These are phyloP conservation scores for Beta macrorhiza DNA, from an alignment of 179 eudicot genomes.

Conservation along the genomic window DNA sequence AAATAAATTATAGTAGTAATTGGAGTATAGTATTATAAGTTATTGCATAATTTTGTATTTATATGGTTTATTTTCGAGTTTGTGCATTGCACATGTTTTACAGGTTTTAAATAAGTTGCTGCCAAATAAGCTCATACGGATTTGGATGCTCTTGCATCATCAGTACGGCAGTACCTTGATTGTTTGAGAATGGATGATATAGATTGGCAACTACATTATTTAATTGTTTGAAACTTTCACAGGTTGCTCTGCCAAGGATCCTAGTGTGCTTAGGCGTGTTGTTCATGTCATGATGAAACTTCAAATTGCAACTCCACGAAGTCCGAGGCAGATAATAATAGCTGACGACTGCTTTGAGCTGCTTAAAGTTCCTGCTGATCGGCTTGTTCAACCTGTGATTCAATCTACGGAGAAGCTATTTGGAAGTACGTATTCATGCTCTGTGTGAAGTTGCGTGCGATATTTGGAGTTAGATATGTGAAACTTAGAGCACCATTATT, in stretches of 20 bases:
- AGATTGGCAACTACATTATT: constrained; percentile 4
- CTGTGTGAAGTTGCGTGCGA: constrained; percentile 14
- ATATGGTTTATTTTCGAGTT: too few relatives aligned
- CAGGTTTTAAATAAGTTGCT: too few relatives aligned
- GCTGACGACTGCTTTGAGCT: constrained; percentile 95
- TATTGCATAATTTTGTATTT: too few relatives aligned
- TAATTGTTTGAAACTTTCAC: constrained; percentile 15
- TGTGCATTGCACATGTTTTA: too few relatives aligned
- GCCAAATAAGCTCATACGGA: too few relatives aligned
- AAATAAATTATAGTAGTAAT: too few relatives aligned
- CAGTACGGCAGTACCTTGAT: background rate
- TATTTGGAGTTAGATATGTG: background rate
- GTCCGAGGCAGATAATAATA: constrained; percentile 66
- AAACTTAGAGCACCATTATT: background rate
- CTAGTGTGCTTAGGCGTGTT: constrained; percentile 67
- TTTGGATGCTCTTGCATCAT: background rate
- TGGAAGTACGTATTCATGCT: constrained; percentile 67
- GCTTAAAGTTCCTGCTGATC: constrained; percentile 48
- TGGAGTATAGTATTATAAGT: too few relatives aligned
- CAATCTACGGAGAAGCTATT: constrained; percentile 69
- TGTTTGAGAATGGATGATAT: background rate
- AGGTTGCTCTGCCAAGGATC: constrained; percentile 95
- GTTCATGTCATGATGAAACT: constrained; percentile 78
- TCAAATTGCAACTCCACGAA: constrained; percentile 66
- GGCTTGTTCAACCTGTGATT: constrained; percentile 52